These are phyloP conservation scores for Pleurotus djamor DNA, from an alignment of 768 basidiomycete species.

Conservation along the genomic window DNA sequence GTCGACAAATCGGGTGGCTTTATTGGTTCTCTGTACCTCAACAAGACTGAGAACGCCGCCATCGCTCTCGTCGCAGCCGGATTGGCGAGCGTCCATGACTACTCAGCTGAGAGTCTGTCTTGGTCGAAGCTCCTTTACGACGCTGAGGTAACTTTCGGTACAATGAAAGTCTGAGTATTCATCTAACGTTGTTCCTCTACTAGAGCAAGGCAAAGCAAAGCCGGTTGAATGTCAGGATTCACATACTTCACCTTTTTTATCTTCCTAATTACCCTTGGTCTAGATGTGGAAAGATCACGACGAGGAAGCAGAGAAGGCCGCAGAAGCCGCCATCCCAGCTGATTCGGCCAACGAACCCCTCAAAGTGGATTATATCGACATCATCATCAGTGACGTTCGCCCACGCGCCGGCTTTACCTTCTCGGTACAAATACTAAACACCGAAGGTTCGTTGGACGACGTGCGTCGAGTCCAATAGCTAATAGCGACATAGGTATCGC, in stretches of 20 bases:
- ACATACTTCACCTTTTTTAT: not conserved
- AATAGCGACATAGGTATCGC: slow-evolving; percentile 65
- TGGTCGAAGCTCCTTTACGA: slow-evolving; percentile 81
- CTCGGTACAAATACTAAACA: slow-evolving; percentile 91
- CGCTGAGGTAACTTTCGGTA: slow-evolving; percentile 60
- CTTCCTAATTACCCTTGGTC: not conserved
- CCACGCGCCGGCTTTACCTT: slow-evolving; percentile 74
- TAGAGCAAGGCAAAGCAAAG: slow-evolving; percentile 82
- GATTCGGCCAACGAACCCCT: slow-evolving; percentile 51
- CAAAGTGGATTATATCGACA: slow-evolving; percentile 86
- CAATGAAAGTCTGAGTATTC: slow-evolving; percentile 1
- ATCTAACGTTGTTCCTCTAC: not conserved
- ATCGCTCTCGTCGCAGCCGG: slow-evolving; percentile 84
- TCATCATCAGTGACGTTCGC: slow-evolving; percentile 89
- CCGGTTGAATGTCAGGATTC: slow-evolving; percentile 64
- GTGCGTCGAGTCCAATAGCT: not conserved
- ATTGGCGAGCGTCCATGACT: slow-evolving; percentile 82
- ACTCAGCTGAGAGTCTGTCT: slow-evolving; percentile 79
- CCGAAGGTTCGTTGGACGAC: slow-evolving; percentile 62
- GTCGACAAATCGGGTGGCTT: slow-evolving; percentile 96
- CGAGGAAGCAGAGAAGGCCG: slow-evolving; percentile 61
- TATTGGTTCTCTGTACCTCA: slow-evolving; percentile 83
- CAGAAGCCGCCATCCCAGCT: slow-evolving; percentile 37
- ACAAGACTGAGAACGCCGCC: slow-evolving; percentile 87
- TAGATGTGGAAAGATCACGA: slow-evolving; percentile 90